A percentile compares a stretch with the other conserved stretches of the same genome.
Evolutionary conservation across 2,329 filamentous ascomycete genomes (phyloP).

Genomic region (Rhinocladiella mackenziei): DNA sequence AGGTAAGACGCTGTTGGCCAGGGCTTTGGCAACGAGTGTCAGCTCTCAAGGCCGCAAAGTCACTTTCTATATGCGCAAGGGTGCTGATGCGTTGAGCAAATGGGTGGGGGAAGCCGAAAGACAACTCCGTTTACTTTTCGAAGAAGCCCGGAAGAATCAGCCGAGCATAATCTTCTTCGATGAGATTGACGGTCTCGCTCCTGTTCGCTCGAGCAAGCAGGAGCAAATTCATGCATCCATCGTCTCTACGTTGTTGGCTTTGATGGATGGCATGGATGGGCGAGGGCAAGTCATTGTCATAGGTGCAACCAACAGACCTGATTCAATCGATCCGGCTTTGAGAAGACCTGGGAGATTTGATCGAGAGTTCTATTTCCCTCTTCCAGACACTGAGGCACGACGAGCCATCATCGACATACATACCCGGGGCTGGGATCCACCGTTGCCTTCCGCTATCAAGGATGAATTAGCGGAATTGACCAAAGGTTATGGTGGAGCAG

Average conservation of each 20-base stretch:
- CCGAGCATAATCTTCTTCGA: slow-evolving; percentile 99
- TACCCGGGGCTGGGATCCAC: slow-evolving; percentile 84
- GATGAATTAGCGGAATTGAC: slow-evolving; percentile 75
- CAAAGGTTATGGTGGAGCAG: slow-evolving; percentile 94
- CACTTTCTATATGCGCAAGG: slow-evolving; percentile 99
- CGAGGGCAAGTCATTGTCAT: slow-evolving; percentile 97
- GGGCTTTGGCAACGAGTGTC: slow-evolving; percentile 86
- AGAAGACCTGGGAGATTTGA: slow-evolving; percentile 92
- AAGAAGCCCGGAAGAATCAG: slow-evolving; percentile 91
- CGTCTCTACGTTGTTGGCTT: slow-evolving; percentile 83
- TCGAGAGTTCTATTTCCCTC: slow-evolving; percentile 94
- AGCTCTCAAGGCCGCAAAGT: slow-evolving; percentile 88
- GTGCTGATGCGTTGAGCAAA: slow-evolving; percentile 93
- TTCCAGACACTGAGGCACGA: slow-evolving; percentile 75
- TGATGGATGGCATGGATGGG: slow-evolving; percentile 99
- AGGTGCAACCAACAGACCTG: slow-evolving; percentile 94
- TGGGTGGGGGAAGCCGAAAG: slow-evolving; percentile 98
- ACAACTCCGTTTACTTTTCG: slow-evolving; percentile 87
- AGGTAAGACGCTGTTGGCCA: slow-evolving; percentile 93
- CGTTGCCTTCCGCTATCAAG: slow-evolving; percentile 73
- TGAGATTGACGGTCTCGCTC: slow-evolving; percentile 94
- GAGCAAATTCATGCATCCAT: slow-evolving; percentile 99
- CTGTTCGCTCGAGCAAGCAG: slow-evolving; percentile 94
- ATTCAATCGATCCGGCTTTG: slow-evolving; percentile 94
- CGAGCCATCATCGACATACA: slow-evolving; percentile 91